Percentiles rank a stretch among this genome's conserved stretches.
Conservation (phyloP, 352 stramenopile genomes). For the Globisporangium echinulatum region DNA sequence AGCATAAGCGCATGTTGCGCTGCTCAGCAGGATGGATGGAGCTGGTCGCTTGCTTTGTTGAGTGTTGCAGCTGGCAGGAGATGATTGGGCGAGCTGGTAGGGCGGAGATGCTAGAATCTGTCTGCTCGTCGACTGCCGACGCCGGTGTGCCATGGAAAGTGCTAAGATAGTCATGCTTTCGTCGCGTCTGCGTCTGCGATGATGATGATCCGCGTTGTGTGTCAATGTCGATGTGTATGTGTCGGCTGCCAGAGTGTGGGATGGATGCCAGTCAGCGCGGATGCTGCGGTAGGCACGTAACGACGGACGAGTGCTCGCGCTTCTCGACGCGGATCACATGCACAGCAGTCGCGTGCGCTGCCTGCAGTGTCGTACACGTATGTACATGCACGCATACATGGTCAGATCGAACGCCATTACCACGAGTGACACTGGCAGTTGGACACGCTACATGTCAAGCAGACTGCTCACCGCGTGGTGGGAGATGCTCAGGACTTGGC, state of each 20-base stretch:
- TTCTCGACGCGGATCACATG: conserved; percentile 30
- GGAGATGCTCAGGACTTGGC: conserved; percentile 40
- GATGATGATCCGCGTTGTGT: background rate
- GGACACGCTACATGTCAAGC: background rate
- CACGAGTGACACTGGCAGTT: too few relatives aligned
- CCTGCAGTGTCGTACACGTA: background rate
- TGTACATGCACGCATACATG: background rate
- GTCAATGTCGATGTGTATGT: background rate
- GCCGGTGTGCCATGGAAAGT: conserved; percentile 22
- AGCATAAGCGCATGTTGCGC: conserved; percentile 17
- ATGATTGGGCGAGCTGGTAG: background rate
- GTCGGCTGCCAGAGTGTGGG: too few relatives aligned
- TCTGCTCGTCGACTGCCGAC: too few relatives aligned
- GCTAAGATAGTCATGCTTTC: conserved; percentile 38
- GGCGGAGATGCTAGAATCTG: background rate
- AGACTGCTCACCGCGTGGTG: conserved; percentile 23
- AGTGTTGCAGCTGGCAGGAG: background rate
- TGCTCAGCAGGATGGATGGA: too few relatives aligned
- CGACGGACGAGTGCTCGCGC: conserved; percentile 7
- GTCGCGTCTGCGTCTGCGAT: conserved; percentile 17
- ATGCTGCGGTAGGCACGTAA: background rate
- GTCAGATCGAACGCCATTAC: too few relatives aligned
- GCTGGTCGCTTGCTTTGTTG: background rate
- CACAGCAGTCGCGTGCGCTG: conserved; percentile 6
- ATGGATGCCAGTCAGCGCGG: too few relatives aligned